phyloP scores from a whole-genome alignment of 805 yeast genomes.

The Starmerella bombicola region DNA sequence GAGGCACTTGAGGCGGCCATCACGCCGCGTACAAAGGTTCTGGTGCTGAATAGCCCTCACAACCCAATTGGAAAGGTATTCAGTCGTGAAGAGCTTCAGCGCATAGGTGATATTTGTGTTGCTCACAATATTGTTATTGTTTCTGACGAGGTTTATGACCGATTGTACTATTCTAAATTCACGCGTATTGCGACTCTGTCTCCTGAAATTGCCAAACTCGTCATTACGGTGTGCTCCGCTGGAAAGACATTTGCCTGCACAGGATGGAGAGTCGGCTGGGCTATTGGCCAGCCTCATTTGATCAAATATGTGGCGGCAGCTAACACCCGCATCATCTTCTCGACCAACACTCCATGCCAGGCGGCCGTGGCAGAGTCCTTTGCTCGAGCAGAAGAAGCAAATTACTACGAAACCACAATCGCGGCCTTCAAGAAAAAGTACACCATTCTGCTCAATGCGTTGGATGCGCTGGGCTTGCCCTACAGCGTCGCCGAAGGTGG shows the following conservation, averaged over 20 bases:
- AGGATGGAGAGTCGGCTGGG: conserved; percentile 98
- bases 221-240: conserved; percentile 89
- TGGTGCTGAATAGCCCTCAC: conserved; percentile 87
- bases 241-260: conserved; percentile 98
- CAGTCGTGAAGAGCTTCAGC: conserved; percentile 55
- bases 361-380: conserved; percentile 81
- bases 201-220: conserved; percentile 65
- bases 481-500: conserved; percentile 91
- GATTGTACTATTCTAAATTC: conserved; percentile 63
- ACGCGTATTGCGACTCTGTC: conserved; percentile 73
- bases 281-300: conserved; percentile 73
- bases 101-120: conserved; percentile 72
- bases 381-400: conserved; percentile 43
- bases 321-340: conserved; percentile 87
- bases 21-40: conserved; percentile 63
- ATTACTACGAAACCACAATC: conserved; percentile 62
- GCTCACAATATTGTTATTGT: conserved; percentile 70
- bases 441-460: conserved; percentile 56
- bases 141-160: conserved; percentile 93
- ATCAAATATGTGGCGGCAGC: conserved; percentile 75
- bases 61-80: conserved; percentile 92
- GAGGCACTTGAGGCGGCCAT: conserved; percentile 61
- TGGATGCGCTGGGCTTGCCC: conserved; percentile 79
- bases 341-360: conserved; percentile 84
- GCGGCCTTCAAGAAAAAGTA: conserved; percentile 59